Evolutionary conservation across 2,329 filamentous ascomycete genomes (phyloP).

Genomic region (Aphanocladium album): DNA sequence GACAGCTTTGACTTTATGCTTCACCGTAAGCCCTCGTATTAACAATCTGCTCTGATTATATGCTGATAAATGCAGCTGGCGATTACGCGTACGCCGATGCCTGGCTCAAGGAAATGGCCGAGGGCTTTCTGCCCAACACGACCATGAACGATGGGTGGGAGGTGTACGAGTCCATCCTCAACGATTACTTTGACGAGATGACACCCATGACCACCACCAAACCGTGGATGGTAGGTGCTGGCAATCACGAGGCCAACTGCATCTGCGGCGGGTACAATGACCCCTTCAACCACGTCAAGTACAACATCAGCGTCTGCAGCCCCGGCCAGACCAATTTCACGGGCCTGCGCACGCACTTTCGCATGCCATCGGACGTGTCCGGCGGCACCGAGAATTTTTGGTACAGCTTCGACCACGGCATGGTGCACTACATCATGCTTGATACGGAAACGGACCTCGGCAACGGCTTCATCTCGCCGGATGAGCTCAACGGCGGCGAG

Average conservation of each 20-base stretch:
- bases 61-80: not conserved
- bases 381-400: slow-evolving; percentile 15
- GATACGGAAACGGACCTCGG: slow-evolving; percentile 7
- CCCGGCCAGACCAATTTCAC: not conserved
- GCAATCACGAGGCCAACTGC: slow-evolving; percentile 5
- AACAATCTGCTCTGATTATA: too few species aligned
- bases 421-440: not conserved
- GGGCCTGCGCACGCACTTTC: slow-evolving; percentile 1
- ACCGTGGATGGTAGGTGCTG: not conserved
- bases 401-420: slow-evolving; percentile 5
- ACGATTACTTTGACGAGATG: not conserved
- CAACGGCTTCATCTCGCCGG: not conserved
- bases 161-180: slow-evolving; percentile 1
- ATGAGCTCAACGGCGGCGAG: not conserved
- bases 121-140: not conserved
- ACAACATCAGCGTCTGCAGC: not conserved
- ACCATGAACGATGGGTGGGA: not conserved
- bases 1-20: not conserved
- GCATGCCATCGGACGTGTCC: not conserved
- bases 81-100: not conserved
- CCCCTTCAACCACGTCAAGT: not conserved
- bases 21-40: not conserved
- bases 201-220: not conserved
- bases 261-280: not conserved
- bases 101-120: not conserved